Evolutionary conservation across 148 eudicot genomes (phyloP), one percentile per base, ranked within the genome.

Genomic region (Arbutus unedo): DNA sequence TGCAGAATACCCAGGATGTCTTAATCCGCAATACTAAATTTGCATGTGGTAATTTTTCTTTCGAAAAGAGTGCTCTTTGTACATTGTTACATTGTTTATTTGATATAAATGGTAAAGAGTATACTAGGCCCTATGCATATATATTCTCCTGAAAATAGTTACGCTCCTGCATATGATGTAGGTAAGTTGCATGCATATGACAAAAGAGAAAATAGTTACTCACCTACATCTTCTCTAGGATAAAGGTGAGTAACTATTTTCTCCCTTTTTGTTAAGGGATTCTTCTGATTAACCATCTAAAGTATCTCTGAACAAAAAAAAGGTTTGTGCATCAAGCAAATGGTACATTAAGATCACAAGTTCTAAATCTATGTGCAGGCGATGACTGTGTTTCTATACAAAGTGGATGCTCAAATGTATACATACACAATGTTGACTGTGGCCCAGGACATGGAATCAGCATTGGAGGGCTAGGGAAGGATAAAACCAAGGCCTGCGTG

Each of bases 391-490:
- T 96, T 82, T 96, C 99, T 45, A 92, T 96, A 86, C 95, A 92
- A 89, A 92, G 94, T 53, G 99, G 98, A 87, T 91, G 97, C 85
- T 83, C 93, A 50, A 94, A 96, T 81, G 90, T 94, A 50, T 91
- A 94, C 74, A 74, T 96, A 83, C 95, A 92, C 84, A 86, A 86
- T 74, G 89, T 96, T 16, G 91, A 94, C 85, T 96, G 99, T 81
- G 99, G 99, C 70, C 99, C 99, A 4, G 99, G 99, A 77, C 99
- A 96, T 85, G 99, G 99, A 49, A 96, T 96, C 83, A 96, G 99
- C 87, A 96, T 96, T 21, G 99, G 99, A 78, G 89, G 99, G 77
- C 89, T 96, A n/a, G 99, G 99, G 81, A 94, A 84, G 84, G 92
- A 91, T 82, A 85, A 82, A 77, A 92, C 93, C 44, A 96, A 88